Evolutionary conservation across 441 rosid species (phyloP), one percentile per base, ranked within the genome.

Genomic region (Populus tomentosa): DNA sequence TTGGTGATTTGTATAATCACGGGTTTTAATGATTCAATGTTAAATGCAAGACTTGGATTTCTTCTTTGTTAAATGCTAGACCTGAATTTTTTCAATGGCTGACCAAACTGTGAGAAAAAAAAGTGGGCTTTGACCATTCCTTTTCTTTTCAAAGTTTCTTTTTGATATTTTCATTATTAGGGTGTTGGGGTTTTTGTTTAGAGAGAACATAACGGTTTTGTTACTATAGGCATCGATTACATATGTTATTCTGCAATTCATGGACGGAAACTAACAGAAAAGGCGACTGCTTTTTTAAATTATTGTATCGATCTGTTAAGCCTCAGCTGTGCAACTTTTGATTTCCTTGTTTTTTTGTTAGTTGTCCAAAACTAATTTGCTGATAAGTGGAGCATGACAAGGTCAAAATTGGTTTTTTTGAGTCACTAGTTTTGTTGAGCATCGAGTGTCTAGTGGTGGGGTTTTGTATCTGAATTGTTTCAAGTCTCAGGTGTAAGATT

Each of bases 121-220:
- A 71, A 66, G 71, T 61, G 79, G 67, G 69, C 77, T 86, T 88
- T 86, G 89, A 86, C 87, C 76, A 20, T 1, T 70, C 62, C 36
- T 75, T 72, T 84, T 71, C 50, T 65, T 75, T 72, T 67, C 42
- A 63, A 77, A 70, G 32, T 32, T 53, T 69, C 59, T 13, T n/a
- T 66, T 78, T 62, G 72, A 67, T 76, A 73, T 74, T 77, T 77
- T 79, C 77, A 72, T 56, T 72, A 6, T 70, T 77, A 53, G 70
- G 69, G 75, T 50, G 40, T 73, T 72, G 70, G 8, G 69, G 70
- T 77, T 74, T 66, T 64, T 20, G 67, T 80, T 80, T 40, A n/a
- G 65, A 24, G 70, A 16, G 28, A 72, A 3, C 65, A 9, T 69
- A 66, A 33, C 74, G 61, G 67, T 71, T 74, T 83, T 72, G 50